These are phyloP conservation scores for Ceratocystis colombiana DNA, from an alignment of 2,329 filamentous ascomycete species.

Conservation along the genomic window DNA sequence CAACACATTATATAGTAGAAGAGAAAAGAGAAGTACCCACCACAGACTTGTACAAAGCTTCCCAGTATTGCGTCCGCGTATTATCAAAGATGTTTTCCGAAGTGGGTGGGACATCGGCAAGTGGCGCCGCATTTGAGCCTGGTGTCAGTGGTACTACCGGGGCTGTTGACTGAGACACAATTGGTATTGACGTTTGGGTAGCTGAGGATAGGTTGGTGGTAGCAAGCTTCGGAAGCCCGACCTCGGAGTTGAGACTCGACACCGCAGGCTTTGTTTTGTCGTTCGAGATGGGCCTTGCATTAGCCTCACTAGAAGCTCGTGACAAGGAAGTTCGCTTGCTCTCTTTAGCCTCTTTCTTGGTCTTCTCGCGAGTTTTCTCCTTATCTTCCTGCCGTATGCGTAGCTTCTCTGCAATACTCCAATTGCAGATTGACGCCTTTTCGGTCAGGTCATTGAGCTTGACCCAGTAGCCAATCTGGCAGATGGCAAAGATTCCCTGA, in stretches of 20 bases:
- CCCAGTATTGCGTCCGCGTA: constrained; percentile 49
- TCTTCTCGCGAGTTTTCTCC: constrained; percentile 22
- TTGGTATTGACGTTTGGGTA: not conserved
- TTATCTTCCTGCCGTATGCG: constrained; percentile 29
- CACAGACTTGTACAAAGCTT: constrained; percentile 54
- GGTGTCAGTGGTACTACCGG: not conserved
- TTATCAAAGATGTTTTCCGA: constrained; percentile 47
- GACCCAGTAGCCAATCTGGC: constrained; percentile 58
- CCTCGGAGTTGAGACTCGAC: not conserved
- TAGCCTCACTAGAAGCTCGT: constrained; percentile 4
- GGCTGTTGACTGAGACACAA: not conserved
- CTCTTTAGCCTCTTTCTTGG: constrained; percentile 16
- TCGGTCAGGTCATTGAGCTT: constrained; percentile 45
- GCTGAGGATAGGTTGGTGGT: not conserved
- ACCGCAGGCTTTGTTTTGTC: constrained; percentile 8
- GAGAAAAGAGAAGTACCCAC: constrained; percentile 33
- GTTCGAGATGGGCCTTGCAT: not conserved
- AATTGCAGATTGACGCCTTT: constrained; percentile 38
- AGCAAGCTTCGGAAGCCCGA: not conserved
- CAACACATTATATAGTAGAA: not conserved
- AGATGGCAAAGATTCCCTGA: constrained; percentile 54
- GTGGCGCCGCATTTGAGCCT: constrained; percentile 14
- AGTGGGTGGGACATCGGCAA: constrained; percentile 29
- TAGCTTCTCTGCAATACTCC: constrained; percentile 33
- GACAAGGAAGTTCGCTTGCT: constrained; percentile 17